These are phyloP conservation scores for Alternaria angustiovoidea DNA, from an alignment of 2,329 filamentous ascomycete genomes.

Conservation along the genomic window DNA sequence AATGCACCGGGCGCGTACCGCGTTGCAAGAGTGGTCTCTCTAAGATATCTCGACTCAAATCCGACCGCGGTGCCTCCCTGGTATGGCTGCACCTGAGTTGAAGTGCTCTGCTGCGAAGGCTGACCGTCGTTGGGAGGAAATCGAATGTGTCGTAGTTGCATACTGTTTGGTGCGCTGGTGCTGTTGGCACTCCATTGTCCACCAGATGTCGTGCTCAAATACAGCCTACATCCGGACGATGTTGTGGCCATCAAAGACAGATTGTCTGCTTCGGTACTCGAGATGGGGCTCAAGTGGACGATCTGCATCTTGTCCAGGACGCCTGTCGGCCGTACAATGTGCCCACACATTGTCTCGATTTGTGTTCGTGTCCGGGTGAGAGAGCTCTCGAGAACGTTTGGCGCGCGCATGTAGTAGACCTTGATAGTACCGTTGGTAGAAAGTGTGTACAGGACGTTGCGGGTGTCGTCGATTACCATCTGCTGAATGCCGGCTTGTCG, in stretches of 20 bases:
- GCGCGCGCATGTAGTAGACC: conserved; percentile 83
- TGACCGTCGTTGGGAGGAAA: conserved; percentile 72
- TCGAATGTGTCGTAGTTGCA: conserved; percentile 97
- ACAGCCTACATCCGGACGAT: conserved; percentile 87
- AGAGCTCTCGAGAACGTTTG: conserved; percentile 60
- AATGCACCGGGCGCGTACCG: conserved; percentile 89
- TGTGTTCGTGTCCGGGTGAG: conserved; percentile 63
- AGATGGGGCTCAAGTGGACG: conserved; percentile 85
- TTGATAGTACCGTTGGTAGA: conserved; percentile 88
- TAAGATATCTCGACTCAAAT: conserved; percentile 38
- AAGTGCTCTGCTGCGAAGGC: conserved; percentile 28
- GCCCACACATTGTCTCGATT: conserved; percentile 76
- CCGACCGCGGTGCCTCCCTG: conserved; percentile 36
- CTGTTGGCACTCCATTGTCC: conserved; percentile 67
- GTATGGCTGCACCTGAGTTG: conserved; percentile 43
- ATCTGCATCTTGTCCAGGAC: conserved; percentile 74
- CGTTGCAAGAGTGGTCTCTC: conserved; percentile 57
- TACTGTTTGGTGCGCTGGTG: conserved; percentile 81
- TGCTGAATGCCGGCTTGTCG: conserved; percentile 72
- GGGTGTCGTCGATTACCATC: conserved; percentile 86
- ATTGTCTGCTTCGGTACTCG: conserved; percentile 78
- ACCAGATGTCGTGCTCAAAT: conserved; percentile 87
- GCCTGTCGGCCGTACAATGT: conserved; percentile 78
- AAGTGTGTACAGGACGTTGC: conserved; percentile 88
- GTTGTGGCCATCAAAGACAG: conserved; percentile 91